Conservation (phyloP, 441 rosid species). For the Erodium moschatum region DNA sequence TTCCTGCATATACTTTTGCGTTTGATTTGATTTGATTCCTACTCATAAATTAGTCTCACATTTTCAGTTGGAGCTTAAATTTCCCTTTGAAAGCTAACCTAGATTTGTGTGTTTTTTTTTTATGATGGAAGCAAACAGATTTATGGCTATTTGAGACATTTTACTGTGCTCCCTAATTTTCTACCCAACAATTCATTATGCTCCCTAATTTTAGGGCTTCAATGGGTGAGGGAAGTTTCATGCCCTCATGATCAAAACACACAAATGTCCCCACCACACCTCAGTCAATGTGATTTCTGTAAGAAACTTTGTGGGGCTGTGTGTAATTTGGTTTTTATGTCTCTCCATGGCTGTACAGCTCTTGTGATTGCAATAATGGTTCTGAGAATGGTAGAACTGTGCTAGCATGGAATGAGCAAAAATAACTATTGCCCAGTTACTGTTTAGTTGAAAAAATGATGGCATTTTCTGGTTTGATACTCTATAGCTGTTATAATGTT, state of each 20-base stretch:
- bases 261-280: conserved; percentile 18
- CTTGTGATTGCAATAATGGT: not conserved
- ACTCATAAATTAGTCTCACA: not conserved
- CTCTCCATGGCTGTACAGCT: conserved; percentile 27
- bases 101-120: not conserved
- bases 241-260: conserved; percentile 19
- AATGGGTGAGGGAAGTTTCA: conserved; percentile 34
- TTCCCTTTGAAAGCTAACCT: not conserved
- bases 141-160: not conserved
- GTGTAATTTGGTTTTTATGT: conserved; percentile 18
- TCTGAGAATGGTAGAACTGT: not conserved
- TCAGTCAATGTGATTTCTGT: not conserved
- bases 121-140: conserved; percentile 1
- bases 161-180: not conserved
- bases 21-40: not conserved
- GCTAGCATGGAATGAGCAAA: not conserved
- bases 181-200: conserved; percentile 27
- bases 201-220: conserved; percentile 48
- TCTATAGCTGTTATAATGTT: conserved; percentile 6
- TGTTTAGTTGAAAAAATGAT: conserved; percentile 8
- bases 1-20: too few species aligned
- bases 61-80: not conserved
- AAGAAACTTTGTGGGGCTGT: conserved; percentile 12
- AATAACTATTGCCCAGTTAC: not conserved
- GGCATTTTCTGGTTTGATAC: conserved; percentile 2